Base-by-base conservation (phyloP, 345 rosid genomes). In the Bruguiera sexangula region DNA sequence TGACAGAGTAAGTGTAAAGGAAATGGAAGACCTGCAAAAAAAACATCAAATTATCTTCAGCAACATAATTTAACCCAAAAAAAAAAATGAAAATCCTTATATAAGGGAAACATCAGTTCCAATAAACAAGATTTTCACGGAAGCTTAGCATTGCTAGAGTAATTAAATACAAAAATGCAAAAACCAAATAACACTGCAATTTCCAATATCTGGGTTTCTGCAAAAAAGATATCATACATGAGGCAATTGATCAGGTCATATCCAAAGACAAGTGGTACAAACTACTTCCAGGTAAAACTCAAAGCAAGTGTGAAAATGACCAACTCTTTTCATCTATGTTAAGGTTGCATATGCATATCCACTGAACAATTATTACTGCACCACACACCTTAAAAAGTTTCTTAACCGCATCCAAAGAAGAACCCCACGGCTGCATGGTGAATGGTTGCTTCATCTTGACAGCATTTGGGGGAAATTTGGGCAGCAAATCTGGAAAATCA, bases 371-470 rank as follows among this genome's bases (percentile, higher is more conserved):
- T 43, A 51, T 55, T 76, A 43, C 56, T 54, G 34, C 63, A 50
- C 48, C 21, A 43, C 63, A 62, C 72, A 95, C 99, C 99, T 95
- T 95, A 78, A 95, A 92, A 60, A 95, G 83, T 74, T 95, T 95
- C 87, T 90, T 95, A 50, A 90, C 96, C 50, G 80, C 63, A 80
- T 85, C 96, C 56, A 84, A 71, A 79, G 92, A 86, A 69, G 92
- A 90, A 81, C 78, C 85, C 99, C 97, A 90, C 50, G 93, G 92
- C 73, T 85, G 89, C 78, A 79, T 76, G 53, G 84, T 79, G 72
- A 92, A 86, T 30, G 99, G 99, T 76, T 79, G 82, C 85, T 86
- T 90, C 97, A 90, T 90, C 85, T 80, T 76, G 59, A 95, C 92
- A 54, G 87, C 86, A 75, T 65, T 78, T 60, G 99, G 98, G 73